These are phyloP conservation scores for Chaetomium sp. DNA, from an alignment of 2,329 filamentous ascomycete genomes.

Conservation along the genomic window DNA sequence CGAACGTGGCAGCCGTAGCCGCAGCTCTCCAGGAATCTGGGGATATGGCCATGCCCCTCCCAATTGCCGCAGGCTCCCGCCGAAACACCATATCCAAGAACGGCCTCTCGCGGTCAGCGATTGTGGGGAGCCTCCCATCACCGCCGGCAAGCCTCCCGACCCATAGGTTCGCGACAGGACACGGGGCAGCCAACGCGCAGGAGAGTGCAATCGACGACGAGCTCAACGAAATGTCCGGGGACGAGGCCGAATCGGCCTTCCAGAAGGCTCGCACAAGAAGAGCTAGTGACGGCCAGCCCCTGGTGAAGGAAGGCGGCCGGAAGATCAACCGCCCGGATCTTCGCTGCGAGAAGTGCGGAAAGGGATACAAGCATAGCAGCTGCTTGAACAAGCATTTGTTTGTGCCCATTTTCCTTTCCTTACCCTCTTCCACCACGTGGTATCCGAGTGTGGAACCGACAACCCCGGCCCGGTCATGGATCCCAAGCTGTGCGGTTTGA, in stretches of 20 bases:
- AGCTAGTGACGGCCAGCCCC: conserved; percentile 84
- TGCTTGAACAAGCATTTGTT: conserved; percentile 99
- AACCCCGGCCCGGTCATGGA: conserved; percentile 26
- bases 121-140: conserved; percentile 61
- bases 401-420: conserved; percentile 60
- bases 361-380: conserved; percentile 99
- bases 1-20: conserved; percentile 74
- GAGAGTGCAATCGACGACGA: conserved; percentile 73
- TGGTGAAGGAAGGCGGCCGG: conserved; percentile 72
- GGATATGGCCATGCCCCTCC: conserved; percentile 57
- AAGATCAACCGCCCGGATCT: conserved; percentile 82
- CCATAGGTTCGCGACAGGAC: conserved; percentile 51
- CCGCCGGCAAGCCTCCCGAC: conserved; percentile 70
- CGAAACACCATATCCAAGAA: conserved; percentile 71
- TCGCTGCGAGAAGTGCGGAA: conserved; percentile 96
- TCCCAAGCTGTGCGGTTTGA: conserved; percentile 24
- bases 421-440: conserved; percentile 51
- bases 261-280: conserved; percentile 57
- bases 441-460: conserved; percentile 36
- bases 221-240: conserved; percentile 58
- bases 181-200: conserved; percentile 52
- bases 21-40: conserved; percentile 71
- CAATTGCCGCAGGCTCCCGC: conserved; percentile 59
- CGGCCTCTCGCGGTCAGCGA: conserved; percentile 54
- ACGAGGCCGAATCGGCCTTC: conserved; percentile 53